Evolutionary conservation across 371 early-diverging fungal genomes (phyloP).

Genomic region (Apophysomyces variabilis): DNA sequence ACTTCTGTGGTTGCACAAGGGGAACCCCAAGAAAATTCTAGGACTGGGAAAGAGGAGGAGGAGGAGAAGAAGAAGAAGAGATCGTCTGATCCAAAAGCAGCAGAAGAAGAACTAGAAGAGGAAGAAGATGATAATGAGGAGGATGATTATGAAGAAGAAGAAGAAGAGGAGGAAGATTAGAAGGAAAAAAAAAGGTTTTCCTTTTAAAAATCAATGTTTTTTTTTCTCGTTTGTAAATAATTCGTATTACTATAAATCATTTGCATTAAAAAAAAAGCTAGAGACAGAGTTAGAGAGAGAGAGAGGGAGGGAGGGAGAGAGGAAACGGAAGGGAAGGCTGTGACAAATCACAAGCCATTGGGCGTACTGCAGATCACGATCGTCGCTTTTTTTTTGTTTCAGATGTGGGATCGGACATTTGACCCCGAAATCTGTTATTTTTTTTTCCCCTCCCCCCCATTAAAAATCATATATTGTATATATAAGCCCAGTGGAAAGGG

Average conservation of each 20-base stretch:
- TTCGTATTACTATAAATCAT: background rate
- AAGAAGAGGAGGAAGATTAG: too few species aligned
- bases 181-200: too few species aligned
- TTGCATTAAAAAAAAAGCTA: background rate
- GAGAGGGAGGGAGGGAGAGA: background rate
- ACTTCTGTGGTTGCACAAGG: background rate
- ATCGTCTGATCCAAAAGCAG: background rate
- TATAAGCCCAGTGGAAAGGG: background rate
- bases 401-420: slow-evolving; percentile 11
- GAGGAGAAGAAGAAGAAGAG: background rate
- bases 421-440: background rate
- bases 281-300: background rate
- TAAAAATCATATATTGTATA: background rate
- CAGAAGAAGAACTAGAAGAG: background rate
- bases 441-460: slow-evolving; percentile 1
- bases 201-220: background rate
- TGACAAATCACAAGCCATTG: background rate
- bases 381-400: slow-evolving; percentile 3
- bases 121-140: background rate
- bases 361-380: slow-evolving; percentile 7
- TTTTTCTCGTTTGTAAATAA: slow-evolving; percentile 2
- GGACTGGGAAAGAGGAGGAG: background rate
- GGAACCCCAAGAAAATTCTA: slow-evolving; percentile 6
- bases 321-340: too few species aligned
- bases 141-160: background rate